Evolutionary conservation across 176 grass and related monocot species (phyloP).

Genomic region (Metroxylon sagu): DNA sequence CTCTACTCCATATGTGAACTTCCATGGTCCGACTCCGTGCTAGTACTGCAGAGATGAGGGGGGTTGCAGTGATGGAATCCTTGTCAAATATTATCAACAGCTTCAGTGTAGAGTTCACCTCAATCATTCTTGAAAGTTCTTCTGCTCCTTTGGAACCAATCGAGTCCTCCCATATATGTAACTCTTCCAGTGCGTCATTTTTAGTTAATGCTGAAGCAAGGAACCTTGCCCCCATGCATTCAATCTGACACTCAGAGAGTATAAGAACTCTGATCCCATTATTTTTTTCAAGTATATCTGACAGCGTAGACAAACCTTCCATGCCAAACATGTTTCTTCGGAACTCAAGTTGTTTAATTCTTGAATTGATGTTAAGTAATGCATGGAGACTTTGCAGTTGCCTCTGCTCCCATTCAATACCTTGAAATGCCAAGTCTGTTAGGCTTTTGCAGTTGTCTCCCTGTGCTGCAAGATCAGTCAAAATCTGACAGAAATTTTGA

Average conservation of each 20-base stretch:
- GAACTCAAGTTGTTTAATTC: slow-evolving; percentile 70
- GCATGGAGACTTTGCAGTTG: slow-evolving; percentile 38
- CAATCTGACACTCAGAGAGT: slow-evolving; percentile 62
- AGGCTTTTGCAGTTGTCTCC: slow-evolving; percentile 39
- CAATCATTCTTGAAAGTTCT: slow-evolving; percentile 84
- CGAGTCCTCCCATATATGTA: slow-evolving; percentile 84
- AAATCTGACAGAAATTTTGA: slow-evolving; percentile 38
- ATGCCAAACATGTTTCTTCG: slow-evolving; percentile 53
- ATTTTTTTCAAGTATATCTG: slow-evolving; percentile 54
- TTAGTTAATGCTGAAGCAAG: slow-evolving; percentile 68
- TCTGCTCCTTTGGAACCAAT: slow-evolving; percentile 71
- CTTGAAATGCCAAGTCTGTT: slow-evolving; percentile 56
- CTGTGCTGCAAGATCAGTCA: slow-evolving; percentile 38
- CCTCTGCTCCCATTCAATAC: slow-evolving; percentile 55
- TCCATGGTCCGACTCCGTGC: slow-evolving; percentile 62
- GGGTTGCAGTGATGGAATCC: slow-evolving; percentile 49
- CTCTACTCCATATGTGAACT: slow-evolving; percentile 73
- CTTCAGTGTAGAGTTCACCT: slow-evolving; percentile 67
- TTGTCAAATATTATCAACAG: slow-evolving; percentile 66
- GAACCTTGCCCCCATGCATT: slow-evolving; percentile 36
- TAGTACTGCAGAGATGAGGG: slow-evolving; percentile 66
- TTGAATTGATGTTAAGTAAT: slow-evolving; percentile 30
- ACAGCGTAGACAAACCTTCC: slow-evolving; percentile 36
- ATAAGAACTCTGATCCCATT: slow-evolving; percentile 46
- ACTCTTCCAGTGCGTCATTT: slow-evolving; percentile 64